These are phyloP conservation scores for Plantago coronopus DNA, from an alignment of 305 asterid species.

Conservation along the genomic window DNA sequence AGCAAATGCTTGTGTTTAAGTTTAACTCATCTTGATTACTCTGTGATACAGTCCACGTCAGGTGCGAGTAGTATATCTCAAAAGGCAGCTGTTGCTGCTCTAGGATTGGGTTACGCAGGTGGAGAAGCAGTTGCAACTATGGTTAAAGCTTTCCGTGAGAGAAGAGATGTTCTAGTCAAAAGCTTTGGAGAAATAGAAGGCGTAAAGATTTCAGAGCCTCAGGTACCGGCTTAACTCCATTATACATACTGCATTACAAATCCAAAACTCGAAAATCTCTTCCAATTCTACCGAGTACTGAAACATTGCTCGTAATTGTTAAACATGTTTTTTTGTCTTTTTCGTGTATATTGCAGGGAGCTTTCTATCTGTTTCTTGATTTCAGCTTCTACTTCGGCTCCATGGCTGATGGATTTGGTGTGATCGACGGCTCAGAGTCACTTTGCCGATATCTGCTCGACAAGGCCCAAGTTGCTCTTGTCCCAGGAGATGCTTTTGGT, in stretches of 20 bases:
- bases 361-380: conserved; percentile 83
- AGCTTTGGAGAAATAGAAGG: conserved; percentile 69
- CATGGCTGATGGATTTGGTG: conserved; percentile 60
- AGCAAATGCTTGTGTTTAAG: conserved; percentile 4
- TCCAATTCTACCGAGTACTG: too few relatives aligned
- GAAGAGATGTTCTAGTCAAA: conserved; percentile 71
- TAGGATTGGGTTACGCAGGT: conserved; percentile 85
- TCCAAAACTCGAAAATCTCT: too few relatives aligned
- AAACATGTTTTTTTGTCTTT: neutral
- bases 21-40: neutral
- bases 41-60: conserved; percentile 59
- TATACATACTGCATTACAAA: neutral
- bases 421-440: conserved; percentile 60
- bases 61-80: conserved; percentile 96
- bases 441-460: conserved; percentile 82
- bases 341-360: conserved; percentile 56
- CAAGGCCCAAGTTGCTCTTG: conserved; percentile 85
- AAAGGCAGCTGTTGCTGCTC: conserved; percentile 80
- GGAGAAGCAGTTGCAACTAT: conserved; percentile 69
- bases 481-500: conserved; percentile 91
- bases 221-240: conserved; percentile 38
- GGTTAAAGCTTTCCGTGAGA: conserved; percentile 82
- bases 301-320: too few relatives aligned
- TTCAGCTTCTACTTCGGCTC: conserved; percentile 73
- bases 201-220: conserved; percentile 77